Conservation (phyloP, 83 land plant species). For the Larix sibirica region DNA sequence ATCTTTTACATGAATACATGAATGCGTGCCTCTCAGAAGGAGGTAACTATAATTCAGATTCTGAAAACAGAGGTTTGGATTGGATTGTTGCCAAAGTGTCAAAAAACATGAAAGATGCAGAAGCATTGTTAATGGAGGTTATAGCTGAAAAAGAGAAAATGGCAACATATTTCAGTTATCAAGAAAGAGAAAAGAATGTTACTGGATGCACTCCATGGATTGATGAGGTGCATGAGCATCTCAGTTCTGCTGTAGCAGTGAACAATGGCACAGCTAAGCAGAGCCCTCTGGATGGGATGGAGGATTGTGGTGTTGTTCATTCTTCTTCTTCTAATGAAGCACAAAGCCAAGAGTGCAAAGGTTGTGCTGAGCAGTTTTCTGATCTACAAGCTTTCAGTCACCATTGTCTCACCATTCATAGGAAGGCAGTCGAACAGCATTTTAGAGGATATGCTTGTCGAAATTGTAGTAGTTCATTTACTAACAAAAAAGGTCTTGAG, state of each 20-base stretch:
- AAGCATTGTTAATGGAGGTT: conserved; percentile 48
- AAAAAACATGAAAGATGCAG: conserved; percentile 40
- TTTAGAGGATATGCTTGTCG: conserved; percentile 82
- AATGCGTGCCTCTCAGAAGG: conserved; percentile 51
- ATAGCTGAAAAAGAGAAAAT: conserved; percentile 60
- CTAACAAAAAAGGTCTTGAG: conserved; percentile 68
- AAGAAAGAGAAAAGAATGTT: conserved; percentile 17
- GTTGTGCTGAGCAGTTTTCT: conserved; percentile 59
- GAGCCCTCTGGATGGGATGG: conserved; percentile 4
- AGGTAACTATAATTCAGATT: conserved; percentile 22
- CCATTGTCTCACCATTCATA: conserved; percentile 80
- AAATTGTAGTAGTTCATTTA: conserved; percentile 68
- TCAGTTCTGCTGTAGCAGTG: neutral
- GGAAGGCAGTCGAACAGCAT: conserved; percentile 70
- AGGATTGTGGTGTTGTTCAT: neutral
- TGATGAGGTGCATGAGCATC: neutral
- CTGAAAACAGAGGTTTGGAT: conserved; percentile 44
- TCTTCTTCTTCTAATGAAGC: neutral
- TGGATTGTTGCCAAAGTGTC: conserved; percentile 57
- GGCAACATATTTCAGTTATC: conserved; percentile 39
- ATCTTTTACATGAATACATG: conserved; percentile 69
- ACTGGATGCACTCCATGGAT: neutral
- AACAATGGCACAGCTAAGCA: neutral
- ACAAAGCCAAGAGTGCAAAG: conserved; percentile 37
- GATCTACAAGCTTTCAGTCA: conserved; percentile 55